A percentile compares a stretch with the other conserved stretches of the same genome.
phyloP scores from a whole-genome alignment of 1,284 basidiomycete species.

The Ustilago curta region DNA sequence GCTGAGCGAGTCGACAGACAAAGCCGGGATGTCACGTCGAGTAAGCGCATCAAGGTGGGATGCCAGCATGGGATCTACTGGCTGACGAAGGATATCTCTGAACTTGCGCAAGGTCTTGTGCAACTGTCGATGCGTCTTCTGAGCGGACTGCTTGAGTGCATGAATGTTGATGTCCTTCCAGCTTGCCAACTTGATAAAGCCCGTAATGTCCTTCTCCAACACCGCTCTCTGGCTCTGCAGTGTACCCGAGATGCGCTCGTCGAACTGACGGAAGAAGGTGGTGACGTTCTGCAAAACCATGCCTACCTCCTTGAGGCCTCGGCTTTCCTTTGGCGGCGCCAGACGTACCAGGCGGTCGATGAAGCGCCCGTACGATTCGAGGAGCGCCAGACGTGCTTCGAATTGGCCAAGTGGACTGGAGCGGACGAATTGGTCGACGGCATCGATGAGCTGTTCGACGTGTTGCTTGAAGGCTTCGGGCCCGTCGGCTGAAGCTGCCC shows the following conservation, averaged over 20 bases:
- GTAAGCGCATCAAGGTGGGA: slow-evolving; percentile 46
- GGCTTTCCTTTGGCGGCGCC: slow-evolving; percentile 42
- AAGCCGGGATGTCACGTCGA: slow-evolving; percentile 44
- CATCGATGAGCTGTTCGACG: slow-evolving; percentile 78
- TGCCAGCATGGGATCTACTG: slow-evolving; percentile 71
- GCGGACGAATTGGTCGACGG: slow-evolving; percentile 84
- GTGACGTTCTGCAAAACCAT: slow-evolving; percentile 79
- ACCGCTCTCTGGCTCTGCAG: slow-evolving; percentile 76
- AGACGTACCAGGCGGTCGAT: slow-evolving; percentile 40
- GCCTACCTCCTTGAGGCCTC: slow-evolving; percentile 59
- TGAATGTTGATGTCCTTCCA: slow-evolving; percentile 98
- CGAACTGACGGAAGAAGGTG: slow-evolving; percentile 78
- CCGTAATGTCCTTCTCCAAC: slow-evolving; percentile 84
- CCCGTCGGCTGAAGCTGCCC: slow-evolving; percentile 60
- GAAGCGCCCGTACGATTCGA: slow-evolving; percentile 76
- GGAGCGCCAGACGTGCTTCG: slow-evolving; percentile 77
- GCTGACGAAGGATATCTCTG: slow-evolving; percentile 85
- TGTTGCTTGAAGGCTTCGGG: slow-evolving; percentile 73
- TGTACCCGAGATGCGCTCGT: slow-evolving; percentile 72
- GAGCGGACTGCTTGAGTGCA: slow-evolving; percentile 90
- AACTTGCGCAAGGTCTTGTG: slow-evolving; percentile 93
- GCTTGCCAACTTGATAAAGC: slow-evolving; percentile 92
- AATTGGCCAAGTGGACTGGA: slow-evolving; percentile 88
- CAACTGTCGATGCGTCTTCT: slow-evolving; percentile 88
- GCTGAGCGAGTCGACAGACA: slow-evolving; percentile 25